Evolutionary conservation across 2,329 filamentous ascomycete species (phyloP).

Genomic region (Penicillium olsonii): DNA sequence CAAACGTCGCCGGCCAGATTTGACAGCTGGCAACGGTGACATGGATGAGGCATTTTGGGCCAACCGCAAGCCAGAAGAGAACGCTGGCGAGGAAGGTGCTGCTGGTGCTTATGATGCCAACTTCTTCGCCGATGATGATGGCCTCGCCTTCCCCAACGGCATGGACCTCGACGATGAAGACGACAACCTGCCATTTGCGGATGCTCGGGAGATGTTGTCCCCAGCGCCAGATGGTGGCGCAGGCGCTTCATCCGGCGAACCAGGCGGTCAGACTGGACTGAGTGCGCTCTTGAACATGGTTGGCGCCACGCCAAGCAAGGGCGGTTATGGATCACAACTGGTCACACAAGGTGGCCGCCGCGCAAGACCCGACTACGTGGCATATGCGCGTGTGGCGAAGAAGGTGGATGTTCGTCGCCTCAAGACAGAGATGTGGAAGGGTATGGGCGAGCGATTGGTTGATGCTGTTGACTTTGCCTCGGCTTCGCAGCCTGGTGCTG

Average conservation of each 20-base stretch:
- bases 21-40: conserved; percentile 67
- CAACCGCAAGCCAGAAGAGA: conserved; percentile 59
- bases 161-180: conserved; percentile 50
- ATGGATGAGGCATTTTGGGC: conserved; percentile 98
- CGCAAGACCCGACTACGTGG: conserved; percentile 64
- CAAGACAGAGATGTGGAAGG: conserved; percentile 67
- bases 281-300: conserved; percentile 43
- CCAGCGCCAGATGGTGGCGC: conserved; percentile 39
- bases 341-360: conserved; percentile 61
- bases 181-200: conserved; percentile 50
- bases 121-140: conserved; percentile 81
- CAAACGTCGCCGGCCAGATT: conserved; percentile 49
- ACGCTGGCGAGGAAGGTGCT: conserved; percentile 57
- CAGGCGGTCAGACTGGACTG: conserved; percentile 38
- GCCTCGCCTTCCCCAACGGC: conserved; percentile 49
- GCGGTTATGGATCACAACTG: conserved; percentile 63
- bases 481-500: conserved; percentile 28
- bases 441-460: conserved; percentile 54
- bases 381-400: conserved; percentile 66
- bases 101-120: conserved; percentile 90
- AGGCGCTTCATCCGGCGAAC: conserved; percentile 34
- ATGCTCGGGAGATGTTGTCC: conserved; percentile 51
- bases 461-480: conserved; percentile 37
- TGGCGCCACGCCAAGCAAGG: conserved; percentile 44
- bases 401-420: conserved; percentile 66